These are phyloP conservation scores for Mucor racemosus DNA, from an alignment of 371 early-diverging fungal genomes.

Conservation along the genomic window DNA sequence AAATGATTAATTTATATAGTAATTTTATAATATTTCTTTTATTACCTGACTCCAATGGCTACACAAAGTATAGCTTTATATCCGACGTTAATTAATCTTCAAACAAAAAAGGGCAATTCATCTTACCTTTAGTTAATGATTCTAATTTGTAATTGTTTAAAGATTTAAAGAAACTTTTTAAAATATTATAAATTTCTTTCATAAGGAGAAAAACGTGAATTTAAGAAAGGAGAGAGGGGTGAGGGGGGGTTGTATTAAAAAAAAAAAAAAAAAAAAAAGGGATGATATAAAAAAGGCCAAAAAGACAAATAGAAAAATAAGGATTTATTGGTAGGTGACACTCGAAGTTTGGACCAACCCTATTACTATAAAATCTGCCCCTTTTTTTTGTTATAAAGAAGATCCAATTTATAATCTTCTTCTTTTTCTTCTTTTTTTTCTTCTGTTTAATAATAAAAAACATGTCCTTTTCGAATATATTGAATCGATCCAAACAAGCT, in stretches of 20 bases:
- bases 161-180: constrained; percentile 27
- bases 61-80: constrained; percentile 25
- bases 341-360: constrained; percentile 13
- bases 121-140: constrained; percentile 15
- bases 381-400: constrained; percentile 5
- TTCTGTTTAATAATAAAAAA: neutral
- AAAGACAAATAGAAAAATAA: constrained; percentile 11
- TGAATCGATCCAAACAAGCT: constrained; percentile 17
- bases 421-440: constrained; percentile 12
- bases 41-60: constrained; percentile 22
- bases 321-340: constrained; percentile 11
- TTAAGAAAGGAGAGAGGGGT: constrained; percentile 3
- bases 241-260: constrained; percentile 4
- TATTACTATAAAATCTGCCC: constrained; percentile 8
- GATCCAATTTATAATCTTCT: constrained; percentile 7
- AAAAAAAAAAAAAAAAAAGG: neutral
- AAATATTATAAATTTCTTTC: constrained; percentile 5
- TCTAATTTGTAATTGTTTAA: constrained; percentile 20
- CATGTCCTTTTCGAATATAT: constrained; percentile 7
- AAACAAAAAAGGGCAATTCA: neutral
- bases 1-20: neutral
- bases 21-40: neutral
- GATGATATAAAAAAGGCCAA: constrained; percentile 1
- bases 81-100: constrained; percentile 8
- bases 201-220: neutral